phyloP scores from a whole-genome alignment of 345 rosid genomes.

The Toxicodendron radicans region DNA sequence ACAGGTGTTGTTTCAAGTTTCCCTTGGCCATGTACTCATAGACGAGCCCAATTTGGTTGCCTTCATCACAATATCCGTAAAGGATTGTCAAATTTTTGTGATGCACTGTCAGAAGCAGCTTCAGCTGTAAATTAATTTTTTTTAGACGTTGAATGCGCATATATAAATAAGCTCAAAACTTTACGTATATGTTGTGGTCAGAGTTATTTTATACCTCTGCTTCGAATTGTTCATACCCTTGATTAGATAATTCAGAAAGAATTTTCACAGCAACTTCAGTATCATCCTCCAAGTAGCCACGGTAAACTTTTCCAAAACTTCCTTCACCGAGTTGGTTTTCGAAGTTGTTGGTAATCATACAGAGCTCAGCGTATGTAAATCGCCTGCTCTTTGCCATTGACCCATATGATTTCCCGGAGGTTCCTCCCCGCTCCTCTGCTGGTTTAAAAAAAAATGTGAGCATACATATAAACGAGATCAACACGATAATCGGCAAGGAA shows the following conservation, averaged over 20 bases:
- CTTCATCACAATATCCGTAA: constrained; percentile 53
- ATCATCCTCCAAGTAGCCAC: constrained; percentile 24
- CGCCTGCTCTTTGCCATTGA: too few species aligned
- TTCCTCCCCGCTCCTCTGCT: too few species aligned
- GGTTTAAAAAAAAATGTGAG: too few species aligned
- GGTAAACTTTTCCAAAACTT: constrained; percentile 41
- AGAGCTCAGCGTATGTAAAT: too few species aligned
- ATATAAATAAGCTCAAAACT: background rate
- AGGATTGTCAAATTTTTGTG: constrained; percentile 44
- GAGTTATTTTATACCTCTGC: constrained; percentile 22
- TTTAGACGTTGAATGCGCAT: constrained; percentile 18
- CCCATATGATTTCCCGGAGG: too few species aligned
- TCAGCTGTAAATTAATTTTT: constrained; percentile 27
- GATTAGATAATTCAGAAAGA: constrained; percentile 34
- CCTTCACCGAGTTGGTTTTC: constrained; percentile 3
- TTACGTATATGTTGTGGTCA: background rate
- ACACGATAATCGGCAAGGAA: too few species aligned
- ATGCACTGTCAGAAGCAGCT: constrained; percentile 41
- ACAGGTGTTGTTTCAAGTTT: constrained; percentile 41
- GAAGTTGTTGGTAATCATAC: too few species aligned
- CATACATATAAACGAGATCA: too few species aligned
- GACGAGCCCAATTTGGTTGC: constrained; percentile 37
- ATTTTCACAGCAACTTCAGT: constrained; percentile 42
- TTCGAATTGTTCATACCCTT: constrained; percentile 40
- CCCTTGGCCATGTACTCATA: constrained; percentile 67